Evolutionary conservation across 2,329 filamentous ascomycete species (phyloP), one percentile per base, ranked within the genome.

Genomic region (Rhytidhysteron rufulum): DNA sequence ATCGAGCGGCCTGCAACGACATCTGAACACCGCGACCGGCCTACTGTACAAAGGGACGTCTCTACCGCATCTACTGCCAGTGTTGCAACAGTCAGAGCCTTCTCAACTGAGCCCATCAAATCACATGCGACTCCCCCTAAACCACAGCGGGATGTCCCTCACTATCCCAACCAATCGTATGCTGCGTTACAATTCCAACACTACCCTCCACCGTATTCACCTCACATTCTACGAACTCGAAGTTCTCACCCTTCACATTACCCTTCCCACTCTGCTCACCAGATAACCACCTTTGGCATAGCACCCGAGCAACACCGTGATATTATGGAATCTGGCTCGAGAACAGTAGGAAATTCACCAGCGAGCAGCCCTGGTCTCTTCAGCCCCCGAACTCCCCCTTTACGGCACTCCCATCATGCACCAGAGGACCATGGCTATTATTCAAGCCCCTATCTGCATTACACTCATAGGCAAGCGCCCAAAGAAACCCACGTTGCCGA

Each of bases 401-500:
- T 56, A 24, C 59, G 50, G 38, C 57, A 49, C 42, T 52, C 50
- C 31, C 57, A 50, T 37, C 54, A 57, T 25, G 46, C 55, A 7
- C 49, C 58, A 42, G 57, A 55, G 44, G 40, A 66, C 33, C 53
- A 63, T 21, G 66, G 67, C 19, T 68, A 63, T 33, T 75, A 75
- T 49, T 65, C 72, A 16, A 72, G 67, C 47, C 72, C 72, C 0
- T 75, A 71, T 51, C 60, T 75, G 34, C 72, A 75, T 48, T 68
- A 67, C 47, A 71, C 67, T 15, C 72, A 75, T 38, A 51, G 68
- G 15, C 70, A 73, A 49, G 63, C 65, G n/a, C 72, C 72, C 22
- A 74, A 73, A 52, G 72, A 75, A 69, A 96, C 91, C 8, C 87
- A 95, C 67, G 88, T 90, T 48, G 90, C 88, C 39, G 83, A 90